A percentile compares a stretch with the other conserved stretches of the same genome.
Conservation (phyloP, 1,139 yeast species). For the Hyphopichia pseudoburtonii region DNA sequence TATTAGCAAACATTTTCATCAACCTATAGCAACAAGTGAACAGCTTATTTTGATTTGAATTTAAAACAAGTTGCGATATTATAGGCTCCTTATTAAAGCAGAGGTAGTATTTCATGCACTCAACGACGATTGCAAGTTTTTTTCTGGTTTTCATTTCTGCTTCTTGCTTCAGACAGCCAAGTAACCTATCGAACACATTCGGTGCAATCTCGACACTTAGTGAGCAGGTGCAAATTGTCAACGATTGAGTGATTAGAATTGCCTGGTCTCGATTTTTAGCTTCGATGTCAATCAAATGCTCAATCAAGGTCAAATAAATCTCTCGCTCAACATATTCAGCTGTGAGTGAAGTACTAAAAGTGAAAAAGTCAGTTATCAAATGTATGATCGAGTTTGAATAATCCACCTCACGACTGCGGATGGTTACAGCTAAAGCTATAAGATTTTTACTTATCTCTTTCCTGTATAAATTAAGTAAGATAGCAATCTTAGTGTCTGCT, state of each 20-base stretch:
- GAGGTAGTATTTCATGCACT: slow-evolving; percentile 9
- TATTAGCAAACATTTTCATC: slow-evolving; percentile 4
- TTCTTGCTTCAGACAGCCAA: background rate
- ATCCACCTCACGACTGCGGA: background rate
- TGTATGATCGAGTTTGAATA: background rate
- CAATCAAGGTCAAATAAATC: too few species aligned
- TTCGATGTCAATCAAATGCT: too few species aligned
- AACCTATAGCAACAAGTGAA: slow-evolving; percentile 8
- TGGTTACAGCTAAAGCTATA: background rate
- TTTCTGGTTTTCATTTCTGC: background rate
- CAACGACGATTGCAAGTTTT: background rate
- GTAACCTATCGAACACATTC: background rate
- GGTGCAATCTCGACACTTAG: background rate
- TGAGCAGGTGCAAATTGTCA: background rate
- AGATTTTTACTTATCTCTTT: background rate
- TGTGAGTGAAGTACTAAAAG: too few species aligned
- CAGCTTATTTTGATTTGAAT: slow-evolving; percentile 11
- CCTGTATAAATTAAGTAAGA: background rate
- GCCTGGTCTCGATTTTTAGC: too few species aligned
- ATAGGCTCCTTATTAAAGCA: slow-evolving; percentile 14
- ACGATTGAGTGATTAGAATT: background rate
- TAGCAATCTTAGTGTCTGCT: background rate
- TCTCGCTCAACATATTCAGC: background rate
- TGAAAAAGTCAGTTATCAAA: too few species aligned
- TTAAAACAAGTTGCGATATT: slow-evolving; percentile 6